These are phyloP conservation scores for Penicillium macrosclerotiorum DNA, from an alignment of 495 filamentous ascomycete species.

Conservation along the genomic window DNA sequence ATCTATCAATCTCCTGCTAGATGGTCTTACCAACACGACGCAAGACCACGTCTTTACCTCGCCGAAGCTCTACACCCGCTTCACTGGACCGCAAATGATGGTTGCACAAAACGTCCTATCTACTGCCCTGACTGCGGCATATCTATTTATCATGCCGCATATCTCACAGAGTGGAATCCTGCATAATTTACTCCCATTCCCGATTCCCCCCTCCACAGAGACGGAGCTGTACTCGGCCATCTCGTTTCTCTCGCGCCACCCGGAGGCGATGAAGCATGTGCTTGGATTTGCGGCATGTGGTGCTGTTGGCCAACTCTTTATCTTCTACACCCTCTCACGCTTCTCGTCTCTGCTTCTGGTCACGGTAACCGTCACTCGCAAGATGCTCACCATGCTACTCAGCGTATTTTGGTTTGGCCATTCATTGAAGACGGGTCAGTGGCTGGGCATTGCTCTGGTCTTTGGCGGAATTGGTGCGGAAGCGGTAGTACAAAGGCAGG, in stretches of 20 bases:
- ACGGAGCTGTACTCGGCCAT: constrained; percentile 78
- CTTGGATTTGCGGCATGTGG: constrained; percentile 90
- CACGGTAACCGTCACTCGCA: constrained; percentile 94
- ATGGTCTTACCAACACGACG: constrained; percentile 92
- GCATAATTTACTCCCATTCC: constrained; percentile 63
- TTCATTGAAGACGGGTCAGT: constrained; percentile 76
- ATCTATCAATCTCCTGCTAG: constrained; percentile 89
- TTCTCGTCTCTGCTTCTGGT: constrained; percentile 92
- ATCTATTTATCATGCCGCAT: constrained; percentile 76
- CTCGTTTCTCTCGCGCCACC: constrained; percentile 73
- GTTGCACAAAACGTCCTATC: constrained; percentile 90
- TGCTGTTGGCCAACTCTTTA: constrained; percentile 92
- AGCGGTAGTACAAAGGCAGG: constrained; percentile 72
- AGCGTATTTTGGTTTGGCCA: constrained; percentile 95
- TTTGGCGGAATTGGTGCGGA: constrained; percentile 96
- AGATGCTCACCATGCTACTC: constrained; percentile 98
- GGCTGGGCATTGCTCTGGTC: constrained; percentile 86
- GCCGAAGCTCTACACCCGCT: constrained; percentile 59
- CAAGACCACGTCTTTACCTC: constrained; percentile 91
- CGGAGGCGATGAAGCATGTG: constrained; percentile 77
- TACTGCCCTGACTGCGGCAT: constrained; percentile 68
- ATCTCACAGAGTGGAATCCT: constrained; percentile 64
- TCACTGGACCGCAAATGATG: constrained; percentile 98
- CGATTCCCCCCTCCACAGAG: constrained; percentile 48
- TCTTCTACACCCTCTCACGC: constrained; percentile 90